Evolutionary conservation across 2,329 filamentous ascomycete species (phyloP).

Genomic region (Alternaria arbusti): DNA sequence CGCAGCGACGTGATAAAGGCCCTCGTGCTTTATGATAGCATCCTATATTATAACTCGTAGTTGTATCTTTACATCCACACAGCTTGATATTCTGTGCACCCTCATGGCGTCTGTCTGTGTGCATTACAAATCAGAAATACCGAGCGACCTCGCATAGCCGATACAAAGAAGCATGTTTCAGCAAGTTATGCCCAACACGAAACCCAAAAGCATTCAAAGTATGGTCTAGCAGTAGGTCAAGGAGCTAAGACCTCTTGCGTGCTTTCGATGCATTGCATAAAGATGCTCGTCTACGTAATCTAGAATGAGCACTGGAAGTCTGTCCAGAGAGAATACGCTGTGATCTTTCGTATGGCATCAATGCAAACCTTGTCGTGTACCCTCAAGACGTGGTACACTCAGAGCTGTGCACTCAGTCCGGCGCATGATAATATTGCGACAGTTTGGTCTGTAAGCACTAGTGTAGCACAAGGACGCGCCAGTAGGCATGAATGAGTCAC

Average conservation of each 20-base stretch:
- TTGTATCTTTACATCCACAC: neutral
- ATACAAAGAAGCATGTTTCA: neutral
- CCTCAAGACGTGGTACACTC: neutral
- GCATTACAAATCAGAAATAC: neutral
- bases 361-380: neutral
- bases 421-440: neutral
- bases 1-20: neutral
- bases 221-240: neutral
- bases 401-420: neutral
- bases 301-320: too few species aligned
- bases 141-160: neutral
- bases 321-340: neutral
- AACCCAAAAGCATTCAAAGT: neutral
- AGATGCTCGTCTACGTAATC: neutral
- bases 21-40: neutral
- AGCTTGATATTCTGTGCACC: neutral
- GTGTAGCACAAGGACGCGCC: neutral
- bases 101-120: neutral
- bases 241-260: neutral
- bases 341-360: neutral
- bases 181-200: neutral
- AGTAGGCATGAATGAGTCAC: constrained; percentile 3
- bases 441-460: neutral
- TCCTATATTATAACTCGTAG: neutral
- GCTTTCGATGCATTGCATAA: neutral